phyloP scores from a whole-genome alignment of 148 eudicot species.

The Camellia japonica region DNA sequence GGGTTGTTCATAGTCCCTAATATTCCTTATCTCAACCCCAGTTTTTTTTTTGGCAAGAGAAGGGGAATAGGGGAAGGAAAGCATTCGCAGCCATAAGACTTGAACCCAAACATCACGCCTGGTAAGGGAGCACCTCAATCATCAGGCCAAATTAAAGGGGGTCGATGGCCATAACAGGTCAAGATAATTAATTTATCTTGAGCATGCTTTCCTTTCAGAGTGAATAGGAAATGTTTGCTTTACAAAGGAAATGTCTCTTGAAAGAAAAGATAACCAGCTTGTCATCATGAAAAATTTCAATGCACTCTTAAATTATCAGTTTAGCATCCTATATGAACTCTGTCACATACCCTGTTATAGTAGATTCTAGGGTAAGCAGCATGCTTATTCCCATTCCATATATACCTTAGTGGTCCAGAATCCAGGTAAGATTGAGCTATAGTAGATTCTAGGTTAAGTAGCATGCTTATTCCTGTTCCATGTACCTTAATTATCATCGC shows the following conservation, averaged over 20 bases:
- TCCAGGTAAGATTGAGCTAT: neutral
- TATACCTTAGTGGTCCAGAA: neutral
- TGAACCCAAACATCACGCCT: too few relatives aligned
- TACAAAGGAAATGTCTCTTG: neutral
- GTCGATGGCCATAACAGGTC: too few relatives aligned
- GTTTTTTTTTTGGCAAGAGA: too few relatives aligned
- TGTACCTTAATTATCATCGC: neutral
- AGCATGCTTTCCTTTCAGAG: neutral
- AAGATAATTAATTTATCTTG: neutral
- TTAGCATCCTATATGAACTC: neutral
- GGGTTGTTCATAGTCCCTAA: too few relatives aligned
- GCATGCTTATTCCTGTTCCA: too few relatives aligned
- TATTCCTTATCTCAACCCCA: too few relatives aligned
- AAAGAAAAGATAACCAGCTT: slow-evolving; percentile 2
- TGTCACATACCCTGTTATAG: neutral
- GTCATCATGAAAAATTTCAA: neutral
- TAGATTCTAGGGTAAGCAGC: slow-evolving; percentile 2
- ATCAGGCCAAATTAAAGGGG: too few relatives aligned
- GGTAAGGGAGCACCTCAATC: too few relatives aligned
- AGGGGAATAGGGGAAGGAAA: too few relatives aligned
- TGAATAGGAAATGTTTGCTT: neutral
- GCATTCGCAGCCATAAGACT: too few relatives aligned
- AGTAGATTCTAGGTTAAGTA: too few relatives aligned
- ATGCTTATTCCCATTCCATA: neutral
- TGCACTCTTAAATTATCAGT: neutral